These are phyloP conservation scores for Umbelopsis sp. DNA, from an alignment of 371 early-diverging fungal species.

Conservation along the genomic window DNA sequence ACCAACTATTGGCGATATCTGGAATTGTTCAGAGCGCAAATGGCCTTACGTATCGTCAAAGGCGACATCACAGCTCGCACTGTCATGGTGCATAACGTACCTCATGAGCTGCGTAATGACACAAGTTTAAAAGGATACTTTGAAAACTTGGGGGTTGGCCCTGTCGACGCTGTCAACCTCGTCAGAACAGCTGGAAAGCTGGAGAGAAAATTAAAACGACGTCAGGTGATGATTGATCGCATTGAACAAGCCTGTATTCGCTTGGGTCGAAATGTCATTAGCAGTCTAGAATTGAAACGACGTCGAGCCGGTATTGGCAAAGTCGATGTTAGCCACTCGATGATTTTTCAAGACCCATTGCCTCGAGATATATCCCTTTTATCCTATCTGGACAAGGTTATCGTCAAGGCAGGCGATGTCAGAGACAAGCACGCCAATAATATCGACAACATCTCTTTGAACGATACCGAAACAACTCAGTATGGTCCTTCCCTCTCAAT, in stretches of 20 bases:
- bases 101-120: conserved; percentile 40
- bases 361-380: conserved; percentile 1
- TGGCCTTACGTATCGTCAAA: conserved; percentile 22
- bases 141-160: conserved; percentile 38
- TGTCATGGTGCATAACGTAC: conserved; percentile 43
- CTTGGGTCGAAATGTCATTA: conserved; percentile 36
- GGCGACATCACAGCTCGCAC: conserved; percentile 31
- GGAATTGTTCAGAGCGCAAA: conserved; percentile 36
- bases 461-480: not conserved
- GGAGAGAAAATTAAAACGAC: conserved; percentile 36
- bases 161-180: conserved; percentile 41
- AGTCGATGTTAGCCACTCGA: conserved; percentile 1
- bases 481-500: not conserved
- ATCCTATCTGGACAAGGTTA: not conserved
- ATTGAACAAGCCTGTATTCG: conserved; percentile 40
- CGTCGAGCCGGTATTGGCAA: not conserved
- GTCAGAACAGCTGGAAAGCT: conserved; percentile 35
- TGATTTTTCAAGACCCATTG: not conserved
- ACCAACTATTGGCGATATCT: conserved; percentile 52
- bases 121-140: conserved; percentile 39
- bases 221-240: conserved; percentile 33
- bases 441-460: too few relatives aligned
- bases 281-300: conserved; percentile 27
- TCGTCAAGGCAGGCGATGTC: not conserved
- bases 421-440: not conserved